Conservation (phyloP, 1,284 basidiomycete species). For the Moesziomyces globuligerus region DNA sequence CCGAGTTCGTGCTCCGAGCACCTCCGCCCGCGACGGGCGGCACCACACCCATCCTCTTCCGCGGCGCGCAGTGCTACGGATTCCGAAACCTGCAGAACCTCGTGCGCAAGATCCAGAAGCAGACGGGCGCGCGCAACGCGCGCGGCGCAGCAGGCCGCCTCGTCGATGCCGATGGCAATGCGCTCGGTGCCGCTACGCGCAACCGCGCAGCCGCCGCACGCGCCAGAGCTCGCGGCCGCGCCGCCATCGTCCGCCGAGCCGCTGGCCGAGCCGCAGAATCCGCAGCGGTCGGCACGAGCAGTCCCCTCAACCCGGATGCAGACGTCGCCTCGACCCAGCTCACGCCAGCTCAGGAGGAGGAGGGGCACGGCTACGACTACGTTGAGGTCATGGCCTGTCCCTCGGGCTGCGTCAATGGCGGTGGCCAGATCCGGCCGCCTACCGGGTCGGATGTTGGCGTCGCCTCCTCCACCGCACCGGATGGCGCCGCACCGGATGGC, state of each 20-base stretch:
- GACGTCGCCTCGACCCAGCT: neutral
- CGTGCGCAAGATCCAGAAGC: slow-evolving; percentile 78
- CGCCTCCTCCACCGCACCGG: no score
- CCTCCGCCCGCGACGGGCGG: slow-evolving; percentile 5
- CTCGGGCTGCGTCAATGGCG: slow-evolving; percentile 95
- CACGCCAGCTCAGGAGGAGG: slow-evolving; percentile 47
- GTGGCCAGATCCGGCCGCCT: slow-evolving; percentile 76
- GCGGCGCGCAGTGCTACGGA: slow-evolving; percentile 93
- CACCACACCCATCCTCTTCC: slow-evolving; percentile 88
- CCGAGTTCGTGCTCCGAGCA: slow-evolving; percentile 72
- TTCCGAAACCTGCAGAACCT: slow-evolving; percentile 98
- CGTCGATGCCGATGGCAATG: slow-evolving; percentile 35
- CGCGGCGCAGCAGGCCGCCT: slow-evolving; percentile 44
- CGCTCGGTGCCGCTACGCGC: slow-evolving; percentile 7
- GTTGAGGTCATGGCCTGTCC: slow-evolving; percentile 99
- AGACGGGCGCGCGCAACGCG: slow-evolving; percentile 71
- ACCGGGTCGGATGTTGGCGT: slow-evolving; percentile 19
- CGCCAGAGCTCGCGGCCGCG: slow-evolving; percentile 52
- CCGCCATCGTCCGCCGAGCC: slow-evolving; percentile 67
- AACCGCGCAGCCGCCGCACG: slow-evolving; percentile 9
- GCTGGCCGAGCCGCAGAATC: slow-evolving; percentile 71
- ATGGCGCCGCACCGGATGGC: slow-evolving; percentile 2
- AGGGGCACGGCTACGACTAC: slow-evolving; percentile 83
- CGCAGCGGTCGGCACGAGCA: slow-evolving; percentile 54
- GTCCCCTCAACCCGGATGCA: slow-evolving; percentile 26